Evolutionary conservation across 306 rosid species (phyloP), one percentile per base, ranked within the genome.

Genomic region (Trifolium repens): DNA sequence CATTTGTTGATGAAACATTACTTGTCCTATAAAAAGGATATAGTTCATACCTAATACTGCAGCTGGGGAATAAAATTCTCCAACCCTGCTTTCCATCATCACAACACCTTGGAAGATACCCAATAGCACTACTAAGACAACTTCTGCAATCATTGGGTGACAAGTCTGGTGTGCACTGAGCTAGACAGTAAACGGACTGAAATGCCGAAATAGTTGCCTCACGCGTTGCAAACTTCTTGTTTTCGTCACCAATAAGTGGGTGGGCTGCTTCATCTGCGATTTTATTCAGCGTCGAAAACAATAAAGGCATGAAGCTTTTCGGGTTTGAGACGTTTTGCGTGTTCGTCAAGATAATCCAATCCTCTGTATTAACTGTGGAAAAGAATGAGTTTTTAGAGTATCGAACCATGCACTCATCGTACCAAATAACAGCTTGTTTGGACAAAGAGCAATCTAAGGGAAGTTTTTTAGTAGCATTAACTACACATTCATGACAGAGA

Each of bases 291-390:
- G 68, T 34, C 3, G 4, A 14, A 1, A 35, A 15, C 68, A 62
- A 15, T 9, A 35, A n/a, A 15, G 2, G 42, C 67, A 6, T 6
- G 42, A 30, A 32, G 19, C 9, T 60, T 30, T 60, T 2, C 1
- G 40, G 3, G 42, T 12, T 6, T 2, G 66, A 30, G 11, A 60
- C 11, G n/a, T 1, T 12, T 60, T 9, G 0, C 11, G 13, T 13
- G 22, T 3, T 54, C 5, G 0, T 0, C 2, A 3, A 0, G 5
- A 0, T 3, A 19, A 19, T 0, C 0, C 61, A 0, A 19, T 14
- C 7, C 0, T 0, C 0, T 9, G 0, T 3, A 3, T 4, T 0
- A 55, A 55, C 0, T 0, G 32, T 55, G 30, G 61, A 55, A 55
- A 55, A 55, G 55, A 50, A 15, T 15, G 8, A 50, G 22, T n/a